Evolutionary conservation across 1,284 basidiomycete genomes (phyloP).

Genomic region (Moesziomyces antarcticus): DNA sequence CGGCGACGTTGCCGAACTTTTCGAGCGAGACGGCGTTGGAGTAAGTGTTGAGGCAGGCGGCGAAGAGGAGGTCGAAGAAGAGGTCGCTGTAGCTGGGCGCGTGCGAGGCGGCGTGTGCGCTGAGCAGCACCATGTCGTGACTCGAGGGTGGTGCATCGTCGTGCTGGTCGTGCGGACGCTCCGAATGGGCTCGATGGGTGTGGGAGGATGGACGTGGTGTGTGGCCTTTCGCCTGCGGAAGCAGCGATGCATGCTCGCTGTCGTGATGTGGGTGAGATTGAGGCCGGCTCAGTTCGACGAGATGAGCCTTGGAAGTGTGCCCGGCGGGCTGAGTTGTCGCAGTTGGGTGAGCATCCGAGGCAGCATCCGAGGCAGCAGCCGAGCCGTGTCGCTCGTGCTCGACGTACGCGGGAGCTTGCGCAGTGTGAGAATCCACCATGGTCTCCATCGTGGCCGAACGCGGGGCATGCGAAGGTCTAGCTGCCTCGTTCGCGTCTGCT

Average conservation of each 20-base stretch:
- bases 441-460: too few relatives aligned
- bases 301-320: background rate
- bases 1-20: constrained; percentile 25
- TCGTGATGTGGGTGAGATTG: background rate
- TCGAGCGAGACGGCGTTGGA: constrained; percentile 37
- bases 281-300: too few relatives aligned
- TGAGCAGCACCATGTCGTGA: constrained; percentile 12
- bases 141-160: background rate
- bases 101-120: constrained; percentile 19
- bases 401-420: too few relatives aligned
- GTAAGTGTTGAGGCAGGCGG: constrained; percentile 45
- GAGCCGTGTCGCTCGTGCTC: too few relatives aligned
- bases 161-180: background rate
- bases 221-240: constrained; percentile 2
- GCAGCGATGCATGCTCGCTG: constrained; percentile 7
- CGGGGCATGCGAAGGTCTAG: too few relatives aligned
- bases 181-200: background rate
- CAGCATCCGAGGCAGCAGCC: too few relatives aligned
- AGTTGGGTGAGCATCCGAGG: too few relatives aligned
- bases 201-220: background rate
- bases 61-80: constrained; percentile 48
- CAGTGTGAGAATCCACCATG: too few relatives aligned
- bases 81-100: constrained; percentile 43
- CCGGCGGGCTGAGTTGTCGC: background rate
- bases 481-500: too few relatives aligned